Base-by-base conservation (phyloP, 2,329 filamentous ascomycete species). In the Cordyceps javanica region DNA sequence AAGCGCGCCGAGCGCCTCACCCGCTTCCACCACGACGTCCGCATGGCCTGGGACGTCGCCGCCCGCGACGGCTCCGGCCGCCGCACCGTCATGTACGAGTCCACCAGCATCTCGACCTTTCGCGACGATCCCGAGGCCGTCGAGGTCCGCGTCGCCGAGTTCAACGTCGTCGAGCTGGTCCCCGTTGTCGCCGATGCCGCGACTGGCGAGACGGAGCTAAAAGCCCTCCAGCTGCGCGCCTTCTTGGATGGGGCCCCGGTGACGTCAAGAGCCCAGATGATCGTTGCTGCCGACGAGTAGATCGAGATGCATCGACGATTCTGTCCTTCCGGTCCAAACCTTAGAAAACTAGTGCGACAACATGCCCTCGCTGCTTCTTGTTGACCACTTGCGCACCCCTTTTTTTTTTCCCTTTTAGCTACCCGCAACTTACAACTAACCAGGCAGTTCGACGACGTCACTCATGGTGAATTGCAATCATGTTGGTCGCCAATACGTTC, bases 31-130 rank as follows among this genome's bases (percentile, higher is more conserved):
- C 57, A 55, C 57, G 50, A 42, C 26, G 57, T 59, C 16, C 57
- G 42, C 51, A 49, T 54, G 42, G 57, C 57, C 44, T 59, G 57
- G 50, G 57, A 59, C 50, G 32, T 59, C 2, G 42, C 45, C 13
- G 38, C 44, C 25, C 14, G 19, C 21, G 56, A 58, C 42, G 57
- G 50, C 41, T 50, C 57, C 14, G 57, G 44, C 5, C 32, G 36
- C 32, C 57, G 57, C n/a, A 59, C 57, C 19, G 57, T 59, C 57
- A 59, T 59, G 57, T 59, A 59, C 34, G 57, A 59, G 34, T 59
- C 57, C 26, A 59, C 50, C 26, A 55, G 50, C 42, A 14, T 55
- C 28, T 59, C 57, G 28, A 38, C 30, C 13, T 59, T 59, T 50
- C 32, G 48, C 25, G 36, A n/a, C 5, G 57, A 59, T 44, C 49